phyloP scores from a whole-genome alignment of 768 basidiomycete genomes.

The Russula emetica region DNA sequence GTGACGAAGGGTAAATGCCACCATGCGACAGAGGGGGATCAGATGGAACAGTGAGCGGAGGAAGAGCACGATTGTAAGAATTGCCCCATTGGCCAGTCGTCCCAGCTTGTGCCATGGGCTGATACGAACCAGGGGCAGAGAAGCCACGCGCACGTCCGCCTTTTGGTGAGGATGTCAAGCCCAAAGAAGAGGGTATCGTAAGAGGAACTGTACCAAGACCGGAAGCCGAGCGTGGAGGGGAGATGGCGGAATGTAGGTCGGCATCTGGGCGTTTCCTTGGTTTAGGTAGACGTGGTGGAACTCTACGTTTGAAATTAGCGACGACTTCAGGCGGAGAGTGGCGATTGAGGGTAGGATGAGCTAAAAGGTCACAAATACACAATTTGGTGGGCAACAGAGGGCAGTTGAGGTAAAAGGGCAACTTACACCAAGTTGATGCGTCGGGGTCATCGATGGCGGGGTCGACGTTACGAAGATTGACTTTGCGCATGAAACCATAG shows the following conservation, averaged over 20 bases:
- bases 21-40: slow-evolving; percentile 59
- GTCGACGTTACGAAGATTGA: slow-evolving; percentile 92
- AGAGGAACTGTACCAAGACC: slow-evolving; percentile 66
- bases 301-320: slow-evolving; percentile 91
- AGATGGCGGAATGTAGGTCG: slow-evolving; percentile 63
- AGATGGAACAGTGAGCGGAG: slow-evolving; percentile 79
- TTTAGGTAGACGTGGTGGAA: slow-evolving; percentile 88
- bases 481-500: slow-evolving; percentile 98
- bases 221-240: slow-evolving; percentile 72
- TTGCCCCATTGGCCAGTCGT: slow-evolving; percentile 53
- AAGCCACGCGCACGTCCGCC: slow-evolving; percentile 64
- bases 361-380: slow-evolving; percentile 38
- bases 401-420: slow-evolving; percentile 9
- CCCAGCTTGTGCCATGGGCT: slow-evolving; percentile 58
- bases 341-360: slow-evolving; percentile 87
- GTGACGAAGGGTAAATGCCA: slow-evolving; percentile 56
- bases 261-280: slow-evolving; percentile 69
- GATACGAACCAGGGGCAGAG: slow-evolving; percentile 78
- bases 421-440: slow-evolving; percentile 95
- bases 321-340: slow-evolving; percentile 88
- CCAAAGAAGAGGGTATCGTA: slow-evolving; percentile 50
- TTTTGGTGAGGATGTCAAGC: slow-evolving; percentile 41
- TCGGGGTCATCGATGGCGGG: slow-evolving; percentile 94
- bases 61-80: slow-evolving; percentile 53
- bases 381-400: slow-evolving; percentile 25